Conservation (phyloP, 2,329 filamentous ascomycete species). For the Talaromyces amestolkiae region DNA sequence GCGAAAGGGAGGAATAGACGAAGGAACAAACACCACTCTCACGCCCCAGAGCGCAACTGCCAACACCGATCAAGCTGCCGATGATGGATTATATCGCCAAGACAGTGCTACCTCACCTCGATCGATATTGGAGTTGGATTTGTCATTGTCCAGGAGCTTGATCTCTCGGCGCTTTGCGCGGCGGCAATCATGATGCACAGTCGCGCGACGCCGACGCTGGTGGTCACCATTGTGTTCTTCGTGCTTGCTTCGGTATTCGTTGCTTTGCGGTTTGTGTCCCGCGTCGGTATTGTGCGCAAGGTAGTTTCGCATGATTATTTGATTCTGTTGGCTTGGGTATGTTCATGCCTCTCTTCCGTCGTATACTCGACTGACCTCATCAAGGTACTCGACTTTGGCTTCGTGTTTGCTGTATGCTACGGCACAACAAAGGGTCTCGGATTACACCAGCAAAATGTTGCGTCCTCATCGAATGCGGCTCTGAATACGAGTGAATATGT, state of each 20-base stretch:
- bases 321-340: slow-evolving; percentile 74
- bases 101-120: background rate
- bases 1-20: background rate
- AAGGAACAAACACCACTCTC: slow-evolving; percentile 1
- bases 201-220: slow-evolving; percentile 40
- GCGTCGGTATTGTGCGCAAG: slow-evolving; percentile 68
- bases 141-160: slow-evolving; percentile 14
- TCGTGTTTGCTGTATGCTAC: slow-evolving; percentile 48
- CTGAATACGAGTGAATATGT: slow-evolving; percentile 55
- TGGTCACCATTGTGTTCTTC: slow-evolving; percentile 50
- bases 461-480: slow-evolving; percentile 26
- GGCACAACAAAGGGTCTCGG: slow-evolving; percentile 45
- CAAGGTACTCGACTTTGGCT: slow-evolving; percentile 46
- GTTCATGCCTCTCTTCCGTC: slow-evolving; percentile 20
- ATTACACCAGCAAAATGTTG: slow-evolving; percentile 41
- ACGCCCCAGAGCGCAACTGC: background rate
- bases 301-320: slow-evolving; percentile 76
- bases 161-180: background rate
- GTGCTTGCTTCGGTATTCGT: slow-evolving; percentile 73
- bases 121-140: slow-evolving; percentile 10
- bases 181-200: slow-evolving; percentile 26
- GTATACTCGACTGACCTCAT: background rate
- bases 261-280: slow-evolving; percentile 67
- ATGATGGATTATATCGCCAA: slow-evolving; percentile 13
- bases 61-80: background rate